Base-by-base conservation (phyloP, 805 yeast species). In the Grigorovia yakushimaensis region DNA sequence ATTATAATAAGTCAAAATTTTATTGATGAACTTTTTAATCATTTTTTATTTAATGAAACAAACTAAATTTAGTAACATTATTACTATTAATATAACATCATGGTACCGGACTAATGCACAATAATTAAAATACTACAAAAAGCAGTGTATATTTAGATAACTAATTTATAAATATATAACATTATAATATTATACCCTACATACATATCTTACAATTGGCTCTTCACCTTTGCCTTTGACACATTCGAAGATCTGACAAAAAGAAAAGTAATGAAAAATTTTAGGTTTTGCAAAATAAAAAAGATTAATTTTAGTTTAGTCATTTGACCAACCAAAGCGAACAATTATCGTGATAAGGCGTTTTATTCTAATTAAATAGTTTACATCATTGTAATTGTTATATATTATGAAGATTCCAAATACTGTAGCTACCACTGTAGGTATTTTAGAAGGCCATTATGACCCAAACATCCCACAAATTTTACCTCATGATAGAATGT, bases 401-500 rank as follows among this genome's bases (percentile, higher is more conserved):
- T 11, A 17, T n/a, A 20, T 19, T 11, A 24, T n/a, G 27, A 24
- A 40, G 20, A 4, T 8, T 9, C 11, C 37, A 24, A 42, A 10
- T 10, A 2, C 44, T 17, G 20, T 39, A 35, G 35, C 23, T 5
- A 43, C 51, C 1, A 44, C 50, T 5, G 35, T 45, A 11, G 42
- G 40, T 17, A 43, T 47, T 11, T 9, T 44, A 21, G 52, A 51
- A 30, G 54, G 49, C 4, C 47, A 53, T 41, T 53, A 51, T 23
- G 54, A 53, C 39, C 56, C 56, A 13, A 53, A 51, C 42, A 50
- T 53, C 20, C 53, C 56, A n/a, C 49, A 47, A 27, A 46, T 53
- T 15, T 69, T 87, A 22, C 91, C 93, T 0, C 85, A 80, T 54
- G 84, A 81, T 40, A 76, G 72, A 48, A 77, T 84, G 64, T 88